These are phyloP conservation scores for Chenopodium berlandieri DNA, from an alignment of 148 eudicot species.

Conservation along the genomic window DNA sequence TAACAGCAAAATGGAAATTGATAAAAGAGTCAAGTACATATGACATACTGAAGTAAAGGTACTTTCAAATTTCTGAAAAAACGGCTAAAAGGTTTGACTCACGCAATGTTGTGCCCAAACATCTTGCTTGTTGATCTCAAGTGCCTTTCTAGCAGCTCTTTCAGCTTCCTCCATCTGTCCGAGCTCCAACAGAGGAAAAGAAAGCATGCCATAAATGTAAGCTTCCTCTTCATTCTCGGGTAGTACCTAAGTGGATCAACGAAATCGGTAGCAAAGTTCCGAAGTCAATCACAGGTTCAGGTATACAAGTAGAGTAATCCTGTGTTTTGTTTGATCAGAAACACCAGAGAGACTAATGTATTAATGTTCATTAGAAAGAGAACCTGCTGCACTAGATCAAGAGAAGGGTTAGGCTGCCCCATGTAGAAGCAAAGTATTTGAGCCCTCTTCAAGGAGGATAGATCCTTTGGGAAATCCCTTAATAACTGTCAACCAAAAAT, in stretches of 20 bases:
- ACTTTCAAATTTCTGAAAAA: neutral
- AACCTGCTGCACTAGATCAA: conserved; percentile 85
- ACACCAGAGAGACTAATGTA: neutral
- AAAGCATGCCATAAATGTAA: conserved; percentile 84
- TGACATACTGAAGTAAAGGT: neutral
- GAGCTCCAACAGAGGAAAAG: conserved; percentile 85
- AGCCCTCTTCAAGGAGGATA: conserved; percentile 78
- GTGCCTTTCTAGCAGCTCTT: conserved; percentile 67
- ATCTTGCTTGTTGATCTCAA: conserved; percentile 68
- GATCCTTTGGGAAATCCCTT: conserved; percentile 71
- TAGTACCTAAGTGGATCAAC: conserved; percentile 47
- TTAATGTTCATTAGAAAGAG: neutral
- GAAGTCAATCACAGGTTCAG: neutral
- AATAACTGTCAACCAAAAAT: conserved; percentile 48
- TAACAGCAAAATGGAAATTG: neutral
- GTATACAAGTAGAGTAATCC: neutral
- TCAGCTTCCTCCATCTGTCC: conserved; percentile 72
- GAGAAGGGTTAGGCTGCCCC: conserved; percentile 67
- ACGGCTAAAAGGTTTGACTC: conserved; percentile 34
- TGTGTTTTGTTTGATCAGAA: neutral
- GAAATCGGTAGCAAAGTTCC: neutral
- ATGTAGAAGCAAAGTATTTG: conserved; percentile 86
- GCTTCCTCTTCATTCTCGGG: conserved; percentile 52
- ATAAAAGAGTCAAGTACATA: neutral
- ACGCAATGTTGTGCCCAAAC: conserved; percentile 94